Base-by-base conservation (phyloP, 306 rosid species). In the Medicago ruthenica region DNA sequence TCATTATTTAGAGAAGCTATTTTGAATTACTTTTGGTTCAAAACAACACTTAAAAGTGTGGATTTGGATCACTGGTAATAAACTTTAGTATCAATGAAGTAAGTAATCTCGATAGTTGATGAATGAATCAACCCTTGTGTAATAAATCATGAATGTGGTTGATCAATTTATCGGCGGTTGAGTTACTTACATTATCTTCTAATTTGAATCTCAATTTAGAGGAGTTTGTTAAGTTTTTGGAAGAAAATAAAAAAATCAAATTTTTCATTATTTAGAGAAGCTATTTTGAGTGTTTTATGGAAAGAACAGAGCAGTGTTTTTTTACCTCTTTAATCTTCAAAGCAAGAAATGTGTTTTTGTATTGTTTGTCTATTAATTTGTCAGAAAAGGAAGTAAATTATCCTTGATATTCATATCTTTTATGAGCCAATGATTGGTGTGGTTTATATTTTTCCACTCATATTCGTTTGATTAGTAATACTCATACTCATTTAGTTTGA, bases 401-500 rank as follows among this genome's bases (percentile, higher is more conserved):
- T 70, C 51, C 36, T 9, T 42, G 61, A 48, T 22, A 39, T 42
- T 48, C 12, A 2, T 18, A 3, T 65, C 41, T 65, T 45, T 47
- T 57, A 42, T 55, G 55, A 44, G 65, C 42, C 17, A 69, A 59
- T 53, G 60, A 73, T 73, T 59, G 75, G 34, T 57, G 67, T 73
- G 64, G 36, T 62, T 45, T 73, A 63, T 54, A 31, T 60, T 77
- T 84, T 34, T 72, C 24, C 37, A 5, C 15, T 64, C 42, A 53
- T 76, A 20, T 59, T 71, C 9, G 13, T 75, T n/a, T 60, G 60
- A 71, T 66, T 59, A 58, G 16, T 75, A 58, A 34, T 65, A 70
- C 37, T 70, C 16, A 1, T 58, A 70, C 37, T 70, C 16, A 1
- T 58, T 51, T 73, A 9, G 45, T 39, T 36, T 9, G 6, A 24